These are phyloP conservation scores for Helicosporidium sp. DNA, from an alignment of 139 green algal genomes.

Conservation along the genomic window DNA sequence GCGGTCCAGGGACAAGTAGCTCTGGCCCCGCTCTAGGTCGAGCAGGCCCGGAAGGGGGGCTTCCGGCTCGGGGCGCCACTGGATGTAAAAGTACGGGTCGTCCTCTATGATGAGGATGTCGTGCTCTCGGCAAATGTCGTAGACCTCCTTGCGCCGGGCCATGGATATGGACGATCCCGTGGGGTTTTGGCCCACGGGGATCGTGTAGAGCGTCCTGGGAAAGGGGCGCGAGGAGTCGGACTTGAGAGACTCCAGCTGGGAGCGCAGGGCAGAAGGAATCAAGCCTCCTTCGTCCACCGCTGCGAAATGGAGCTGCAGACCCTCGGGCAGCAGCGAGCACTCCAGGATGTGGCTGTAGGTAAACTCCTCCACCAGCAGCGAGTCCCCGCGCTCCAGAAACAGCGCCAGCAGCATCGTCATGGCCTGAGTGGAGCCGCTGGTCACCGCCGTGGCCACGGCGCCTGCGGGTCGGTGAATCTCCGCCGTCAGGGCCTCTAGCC, in stretches of 20 bases:
- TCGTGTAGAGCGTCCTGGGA: constrained; percentile 40
- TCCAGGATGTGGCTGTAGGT: background rate
- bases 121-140: background rate
- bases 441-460: background rate
- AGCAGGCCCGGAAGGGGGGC: background rate
- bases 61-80: constrained; percentile 16
- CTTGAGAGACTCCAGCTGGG: background rate
- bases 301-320: background rate
- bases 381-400: background rate
- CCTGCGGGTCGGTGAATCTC: background rate
- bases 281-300: background rate
- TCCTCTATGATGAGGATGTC: constrained; percentile 62
- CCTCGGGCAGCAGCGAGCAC: background rate
- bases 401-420: background rate
- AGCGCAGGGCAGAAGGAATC: background rate
- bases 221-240: background rate
- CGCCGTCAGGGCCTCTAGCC: background rate
- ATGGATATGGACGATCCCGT: constrained; percentile 9
- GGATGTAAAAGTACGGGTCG: constrained; percentile 65
- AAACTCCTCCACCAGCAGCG: background rate
- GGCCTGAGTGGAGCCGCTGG: background rate
- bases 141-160: background rate
- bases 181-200: constrained; percentile 57
- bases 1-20: constrained; percentile 41
- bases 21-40: constrained; percentile 1